Conservation (phyloP, 495 filamentous ascomycete genomes). For the Chaetomium tenue region DNA sequence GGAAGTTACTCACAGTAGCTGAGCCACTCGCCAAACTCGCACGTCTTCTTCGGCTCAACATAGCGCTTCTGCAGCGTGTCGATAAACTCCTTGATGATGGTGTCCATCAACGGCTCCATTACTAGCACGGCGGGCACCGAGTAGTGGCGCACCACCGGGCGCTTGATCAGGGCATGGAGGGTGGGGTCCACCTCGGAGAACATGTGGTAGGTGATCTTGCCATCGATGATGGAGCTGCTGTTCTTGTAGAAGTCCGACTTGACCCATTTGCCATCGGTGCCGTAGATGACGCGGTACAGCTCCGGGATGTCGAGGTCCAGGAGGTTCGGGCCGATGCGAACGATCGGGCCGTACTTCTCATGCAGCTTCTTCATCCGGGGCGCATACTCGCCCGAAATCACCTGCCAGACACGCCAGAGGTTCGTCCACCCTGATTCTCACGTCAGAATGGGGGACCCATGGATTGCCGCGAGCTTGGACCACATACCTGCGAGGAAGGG, state of each 20-base stretch:
- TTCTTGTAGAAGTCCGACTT: constrained; percentile 46
- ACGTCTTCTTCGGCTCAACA: constrained; percentile 15
- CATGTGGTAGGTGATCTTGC: constrained; percentile 42
- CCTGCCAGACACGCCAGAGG: constrained; percentile 34
- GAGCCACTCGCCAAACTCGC: constrained; percentile 34
- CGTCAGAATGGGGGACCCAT: constrained; percentile 6
- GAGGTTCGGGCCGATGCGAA: constrained; percentile 41
- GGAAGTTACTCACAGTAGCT: constrained; percentile 24
- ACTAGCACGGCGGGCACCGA: constrained; percentile 38
- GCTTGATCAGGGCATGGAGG: constrained; percentile 38
- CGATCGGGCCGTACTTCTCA: constrained; percentile 40
- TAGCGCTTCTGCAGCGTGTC: constrained; percentile 36
- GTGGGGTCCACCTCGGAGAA: constrained; percentile 38
- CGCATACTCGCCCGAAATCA: constrained; percentile 27
- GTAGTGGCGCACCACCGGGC: constrained; percentile 40
- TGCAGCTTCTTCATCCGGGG: constrained; percentile 36
- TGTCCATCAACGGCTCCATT: constrained; percentile 38
- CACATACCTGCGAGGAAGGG: constrained; percentile 33
- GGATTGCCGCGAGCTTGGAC: background rate
- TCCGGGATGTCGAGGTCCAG: constrained; percentile 36
- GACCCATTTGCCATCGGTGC: constrained; percentile 31
- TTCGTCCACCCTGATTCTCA: constrained; percentile 34
- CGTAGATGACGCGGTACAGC: constrained; percentile 28
- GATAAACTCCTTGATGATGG: constrained; percentile 33
- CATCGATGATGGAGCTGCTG: constrained; percentile 37